Percentiles rank a stretch among this genome's conserved stretches.
These are phyloP conservation scores for Geotrichum macrosporum DNA, from an alignment of 1,139 yeast genomes.

Conservation along the genomic window DNA sequence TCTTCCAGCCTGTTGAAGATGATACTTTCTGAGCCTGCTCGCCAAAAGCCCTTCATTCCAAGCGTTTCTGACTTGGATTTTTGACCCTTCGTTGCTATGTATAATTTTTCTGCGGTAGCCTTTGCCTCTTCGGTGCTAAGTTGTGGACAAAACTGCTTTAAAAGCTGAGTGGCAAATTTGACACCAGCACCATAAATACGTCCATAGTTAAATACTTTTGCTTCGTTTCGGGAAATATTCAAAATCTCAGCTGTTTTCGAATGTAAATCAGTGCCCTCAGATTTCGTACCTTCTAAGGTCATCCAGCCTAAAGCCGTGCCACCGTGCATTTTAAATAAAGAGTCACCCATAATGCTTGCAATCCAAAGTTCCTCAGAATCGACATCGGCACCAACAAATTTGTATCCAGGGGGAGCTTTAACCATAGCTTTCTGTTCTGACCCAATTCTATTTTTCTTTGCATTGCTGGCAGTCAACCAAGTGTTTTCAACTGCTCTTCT, in stretches of 20 bases:
- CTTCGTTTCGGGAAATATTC: conserved; percentile 86
- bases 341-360: conserved; percentile 91
- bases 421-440: conserved; percentile 88
- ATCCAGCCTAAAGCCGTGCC: conserved; percentile 98
- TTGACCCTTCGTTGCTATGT: conserved; percentile 79
- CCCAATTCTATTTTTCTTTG: conserved; percentile 78
- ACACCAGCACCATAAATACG: conserved; percentile 97
- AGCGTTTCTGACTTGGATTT: conserved; percentile 39
- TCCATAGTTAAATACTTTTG: conserved; percentile 93
- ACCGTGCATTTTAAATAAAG: conserved; percentile 84
- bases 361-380: conserved; percentile 99
- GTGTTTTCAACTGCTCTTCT: conserved; percentile 95
- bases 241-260: conserved; percentile 88
- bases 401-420: conserved; percentile 82
- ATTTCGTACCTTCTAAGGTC: conserved; percentile 95
- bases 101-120: conserved; percentile 62
- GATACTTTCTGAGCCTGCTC: conserved; percentile 92
- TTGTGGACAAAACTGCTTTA: conserved; percentile 75
- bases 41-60: conserved; percentile 51
- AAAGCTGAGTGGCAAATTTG: conserved; percentile 74
- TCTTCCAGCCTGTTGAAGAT: conserved; percentile 84
- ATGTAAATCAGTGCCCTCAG: conserved; percentile 88
- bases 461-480: conserved; percentile 96
- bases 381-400: conserved; percentile 93
- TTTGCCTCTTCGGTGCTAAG: conserved; percentile 66